Conservation (phyloP, 176 grass and related monocot genomes). For the Zoysia pacifica region DNA sequence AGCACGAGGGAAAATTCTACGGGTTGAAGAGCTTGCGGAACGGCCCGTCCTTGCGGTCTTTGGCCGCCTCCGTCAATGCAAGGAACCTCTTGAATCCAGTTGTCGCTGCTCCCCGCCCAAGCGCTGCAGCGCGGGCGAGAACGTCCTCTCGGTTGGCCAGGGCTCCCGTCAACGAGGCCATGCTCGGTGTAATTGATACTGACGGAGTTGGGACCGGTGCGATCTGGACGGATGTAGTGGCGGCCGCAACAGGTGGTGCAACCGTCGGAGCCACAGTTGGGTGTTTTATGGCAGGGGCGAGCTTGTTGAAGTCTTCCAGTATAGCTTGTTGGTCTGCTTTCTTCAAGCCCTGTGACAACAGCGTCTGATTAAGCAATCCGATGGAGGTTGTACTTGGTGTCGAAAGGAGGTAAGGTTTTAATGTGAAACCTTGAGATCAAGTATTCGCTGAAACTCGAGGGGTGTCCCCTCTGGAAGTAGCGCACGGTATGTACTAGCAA, state of each 20-base stretch:
- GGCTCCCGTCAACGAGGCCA: conserved; percentile 42
- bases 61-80: conserved; percentile 91
- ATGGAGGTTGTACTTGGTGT: not conserved
- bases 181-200: conserved; percentile 43
- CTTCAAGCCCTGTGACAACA: conserved; percentile 72
- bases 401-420: not conserved
- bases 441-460: conserved; percentile 92
- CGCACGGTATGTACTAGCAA: conserved; percentile 87
- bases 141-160: conserved; percentile 91
- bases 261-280: conserved; percentile 53
- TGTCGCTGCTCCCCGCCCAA: conserved; percentile 87
- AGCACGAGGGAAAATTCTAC: conserved; percentile 37
- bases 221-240: conserved; percentile 42
- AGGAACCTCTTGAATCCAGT: conserved; percentile 99
- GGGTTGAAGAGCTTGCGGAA: conserved; percentile 95
- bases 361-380: not conserved
- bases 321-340: conserved; percentile 95
- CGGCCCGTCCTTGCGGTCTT: conserved; percentile 93
- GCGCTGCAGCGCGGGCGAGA: conserved; percentile 79
- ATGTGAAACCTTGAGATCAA: conserved; percentile 87
- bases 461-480: conserved; percentile 92
- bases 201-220: conserved; percentile 37
- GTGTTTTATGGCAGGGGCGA: conserved; percentile 70
- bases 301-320: conserved; percentile 96
- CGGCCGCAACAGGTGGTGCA: conserved; percentile 24